Evolutionary conservation across 2,329 filamentous ascomycete species (phyloP), one percentile per base, ranked within the genome.

Genomic region (Penicillium sp.): DNA sequence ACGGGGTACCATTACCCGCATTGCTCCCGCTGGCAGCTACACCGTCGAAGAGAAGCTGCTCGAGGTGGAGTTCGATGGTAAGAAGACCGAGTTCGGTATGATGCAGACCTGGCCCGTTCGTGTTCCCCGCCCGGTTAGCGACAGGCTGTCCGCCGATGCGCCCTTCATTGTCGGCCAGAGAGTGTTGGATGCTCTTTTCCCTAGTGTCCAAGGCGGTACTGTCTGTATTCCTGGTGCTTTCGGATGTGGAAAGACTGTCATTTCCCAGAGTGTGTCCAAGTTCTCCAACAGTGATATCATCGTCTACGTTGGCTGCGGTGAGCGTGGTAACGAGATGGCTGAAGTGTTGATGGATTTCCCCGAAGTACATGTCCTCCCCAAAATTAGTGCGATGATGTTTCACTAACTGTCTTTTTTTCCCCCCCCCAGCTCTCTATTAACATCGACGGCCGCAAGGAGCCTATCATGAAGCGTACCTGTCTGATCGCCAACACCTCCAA

Each of bases 341-440:
- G 94, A 99, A 84, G 94, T 99, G 68, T 84, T 99, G 84, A 97
- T 97, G 90, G 94, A 99, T 79, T 99, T 99, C 83, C 94, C 94
- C 59, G 93, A 97, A 73, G 83, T 85, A 73, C 58, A 72, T 57
- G 36, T 21, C 25, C 33, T 12, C 21, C 9, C 17, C 39, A 25
- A 35, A 15, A 27, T 23, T 43, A 4, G 23, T n/a, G 12, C 50
- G 21, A 43, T 47, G 19, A n/a, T 7, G n/a, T 13, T 33, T 48
- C 54, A 44, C 64, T 70, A 48, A 70, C 50, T 15, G 3, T n/a
- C 7, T 25, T 23, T 27, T 13, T 44, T 19, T 33, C n/a, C n/a
- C n/a, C 19, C 27, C 31, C 17, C 29, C 67, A 84, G 84, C 90
- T 99, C 65, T 90, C 90, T 48, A 99, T 99, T 73, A 89, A 96